phyloP scores from a whole-genome alignment of 176 grass and related monocot species.

The Carex pumila region DNA sequence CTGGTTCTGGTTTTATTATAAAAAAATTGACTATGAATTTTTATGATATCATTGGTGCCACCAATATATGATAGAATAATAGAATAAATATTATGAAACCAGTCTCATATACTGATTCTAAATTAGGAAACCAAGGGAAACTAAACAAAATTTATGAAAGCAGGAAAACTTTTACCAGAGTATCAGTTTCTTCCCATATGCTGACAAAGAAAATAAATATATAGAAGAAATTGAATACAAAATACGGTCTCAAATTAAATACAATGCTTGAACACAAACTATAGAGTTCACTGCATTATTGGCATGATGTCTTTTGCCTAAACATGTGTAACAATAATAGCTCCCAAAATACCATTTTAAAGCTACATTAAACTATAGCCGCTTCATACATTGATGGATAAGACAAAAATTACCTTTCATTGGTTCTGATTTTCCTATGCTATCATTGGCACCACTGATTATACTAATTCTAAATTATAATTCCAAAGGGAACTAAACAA shows the following conservation, averaged over 20 bases:
- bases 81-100: too few relatives aligned
- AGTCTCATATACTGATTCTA: not conserved
- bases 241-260: not conserved
- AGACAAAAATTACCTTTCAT: not conserved
- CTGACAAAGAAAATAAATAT: not conserved
- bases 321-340: not conserved
- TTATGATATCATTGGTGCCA: not conserved
- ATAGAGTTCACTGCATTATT: not conserved
- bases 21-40: too few relatives aligned
- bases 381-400: not conserved
- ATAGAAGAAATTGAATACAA: not conserved
- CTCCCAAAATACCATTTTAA: not conserved
- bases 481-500: constrained; percentile 2
- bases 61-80: not conserved
- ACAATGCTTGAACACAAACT: not conserved
- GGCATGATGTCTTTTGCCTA: not conserved
- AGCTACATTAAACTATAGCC: not conserved
- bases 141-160: constrained; percentile 1
- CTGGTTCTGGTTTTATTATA: not conserved
- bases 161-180: not conserved
- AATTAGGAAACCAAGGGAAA: not conserved
- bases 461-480: not conserved
- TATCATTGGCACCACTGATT: not conserved
- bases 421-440: not conserved
- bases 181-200: constrained; percentile 4